Percentiles rank a stretch among this genome's conserved stretches.
phyloP scores from a whole-genome alignment of 352 stramenopile genomes.

The Phytophthora litchii region DNA sequence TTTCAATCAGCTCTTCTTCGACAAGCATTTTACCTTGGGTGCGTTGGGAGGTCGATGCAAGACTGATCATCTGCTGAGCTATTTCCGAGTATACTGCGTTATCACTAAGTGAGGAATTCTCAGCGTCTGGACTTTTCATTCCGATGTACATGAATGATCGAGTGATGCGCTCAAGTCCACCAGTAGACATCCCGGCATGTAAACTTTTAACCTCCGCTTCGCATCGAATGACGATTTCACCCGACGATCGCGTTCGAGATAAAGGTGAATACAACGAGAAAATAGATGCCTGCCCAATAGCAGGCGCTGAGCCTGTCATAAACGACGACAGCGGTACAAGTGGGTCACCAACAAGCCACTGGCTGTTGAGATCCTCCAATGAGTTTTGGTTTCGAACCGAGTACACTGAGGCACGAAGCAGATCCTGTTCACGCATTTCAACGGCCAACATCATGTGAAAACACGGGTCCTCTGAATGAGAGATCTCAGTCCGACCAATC shows the following conservation, averaged over 20 bases:
- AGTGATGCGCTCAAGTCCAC: slow-evolving; percentile 68
- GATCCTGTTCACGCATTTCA: slow-evolving; percentile 52
- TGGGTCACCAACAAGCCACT: slow-evolving; percentile 77
- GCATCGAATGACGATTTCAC: slow-evolving; percentile 80
- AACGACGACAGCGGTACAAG: slow-evolving; percentile 62
- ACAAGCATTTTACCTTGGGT: slow-evolving; percentile 71
- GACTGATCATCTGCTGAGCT: slow-evolving; percentile 50
- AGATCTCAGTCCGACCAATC: slow-evolving; percentile 80
- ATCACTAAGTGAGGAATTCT: slow-evolving; percentile 7
- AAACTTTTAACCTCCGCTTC: slow-evolving; percentile 66
- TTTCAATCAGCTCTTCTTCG: slow-evolving; percentile 88
- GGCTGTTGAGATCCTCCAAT: slow-evolving; percentile 65
- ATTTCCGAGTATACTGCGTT: slow-evolving; percentile 39
- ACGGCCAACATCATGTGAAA: slow-evolving; percentile 83
- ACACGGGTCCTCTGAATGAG: slow-evolving; percentile 66
- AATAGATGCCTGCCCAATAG: slow-evolving; percentile 45
- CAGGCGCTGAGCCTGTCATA: slow-evolving; percentile 31
- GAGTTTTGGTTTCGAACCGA: slow-evolving; percentile 62
- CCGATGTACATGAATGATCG: slow-evolving; percentile 81
- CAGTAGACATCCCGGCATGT: slow-evolving; percentile 38
- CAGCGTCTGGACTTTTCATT: slow-evolving; percentile 29
- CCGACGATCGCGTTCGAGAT: slow-evolving; percentile 61
- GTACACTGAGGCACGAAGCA: slow-evolving; percentile 75
- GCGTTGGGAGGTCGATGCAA: slow-evolving; percentile 43
- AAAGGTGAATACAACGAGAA: slow-evolving; percentile 71